Evolutionary conservation across 495 filamentous ascomycete species (phyloP).

Genomic region (Penicillium cataractarum): DNA sequence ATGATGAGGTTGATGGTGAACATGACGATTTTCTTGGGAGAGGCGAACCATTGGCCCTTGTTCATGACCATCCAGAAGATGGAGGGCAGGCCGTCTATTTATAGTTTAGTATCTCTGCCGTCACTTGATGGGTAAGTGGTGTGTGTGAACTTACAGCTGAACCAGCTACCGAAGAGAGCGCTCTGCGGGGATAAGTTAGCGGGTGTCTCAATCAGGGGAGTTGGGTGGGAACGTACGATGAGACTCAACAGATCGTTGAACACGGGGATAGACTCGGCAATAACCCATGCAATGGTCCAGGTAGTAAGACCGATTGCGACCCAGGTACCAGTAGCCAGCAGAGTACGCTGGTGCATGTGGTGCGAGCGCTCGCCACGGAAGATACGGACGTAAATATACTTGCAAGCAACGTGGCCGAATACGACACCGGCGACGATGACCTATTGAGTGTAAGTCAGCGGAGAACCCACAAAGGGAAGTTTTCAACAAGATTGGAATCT

Average conservation of each 20-base stretch:
- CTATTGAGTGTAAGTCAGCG: slow-evolving; percentile 15
- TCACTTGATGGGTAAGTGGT: background rate
- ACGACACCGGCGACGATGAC: slow-evolving; percentile 70
- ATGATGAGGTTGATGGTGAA: slow-evolving; percentile 51
- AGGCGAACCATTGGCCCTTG: slow-evolving; percentile 50
- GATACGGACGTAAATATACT: slow-evolving; percentile 66
- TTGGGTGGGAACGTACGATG: slow-evolving; percentile 21
- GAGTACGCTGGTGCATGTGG: slow-evolving; percentile 59
- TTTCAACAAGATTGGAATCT: too few relatives aligned
- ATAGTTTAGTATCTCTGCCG: slow-evolving; percentile 9
- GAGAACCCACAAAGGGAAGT: too few relatives aligned
- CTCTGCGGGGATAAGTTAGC: slow-evolving; percentile 25
- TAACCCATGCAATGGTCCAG: slow-evolving; percentile 66
- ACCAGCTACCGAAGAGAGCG: slow-evolving; percentile 43
- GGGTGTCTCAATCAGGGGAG: too few relatives aligned
- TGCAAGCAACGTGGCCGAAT: slow-evolving; percentile 60
- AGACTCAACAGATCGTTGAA: slow-evolving; percentile 63
- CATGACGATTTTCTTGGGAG: slow-evolving; percentile 48
- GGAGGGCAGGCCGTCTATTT: slow-evolving; percentile 36
- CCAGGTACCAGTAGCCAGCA: slow-evolving; percentile 55
- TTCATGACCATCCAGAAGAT: slow-evolving; percentile 53
- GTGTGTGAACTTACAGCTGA: slow-evolving; percentile 36
- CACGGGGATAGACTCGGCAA: slow-evolving; percentile 71
- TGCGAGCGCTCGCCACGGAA: slow-evolving; percentile 54
- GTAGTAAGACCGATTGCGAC: slow-evolving; percentile 55